Percentiles rank a stretch among this genome's conserved stretches.
phyloP scores from a whole-genome alignment of 495 filamentous ascomycete genomes.

The Tirmania nivea region DNA sequence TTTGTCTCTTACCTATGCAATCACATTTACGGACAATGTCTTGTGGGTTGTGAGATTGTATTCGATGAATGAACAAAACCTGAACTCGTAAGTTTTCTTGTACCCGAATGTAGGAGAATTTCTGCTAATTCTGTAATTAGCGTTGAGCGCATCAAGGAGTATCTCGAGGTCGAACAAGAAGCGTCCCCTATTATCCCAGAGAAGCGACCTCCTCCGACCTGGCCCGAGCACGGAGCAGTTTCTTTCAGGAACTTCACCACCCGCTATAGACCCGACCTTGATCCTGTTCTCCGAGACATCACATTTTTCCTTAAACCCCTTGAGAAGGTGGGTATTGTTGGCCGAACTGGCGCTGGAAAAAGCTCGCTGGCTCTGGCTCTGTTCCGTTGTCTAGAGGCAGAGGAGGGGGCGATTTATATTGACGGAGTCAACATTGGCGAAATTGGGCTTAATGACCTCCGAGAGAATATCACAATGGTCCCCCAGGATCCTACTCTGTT shows the following conservation, averaged over 20 bases:
- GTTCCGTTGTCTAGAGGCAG: conserved; percentile 92
- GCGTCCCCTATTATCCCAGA: conserved; percentile 57
- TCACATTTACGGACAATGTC: conserved; percentile 92
- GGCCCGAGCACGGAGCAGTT: conserved; percentile 71
- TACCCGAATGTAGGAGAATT: neutral
- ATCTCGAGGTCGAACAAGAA: conserved; percentile 91
- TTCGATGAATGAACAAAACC: conserved; percentile 89
- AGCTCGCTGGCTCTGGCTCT: conserved; percentile 85
- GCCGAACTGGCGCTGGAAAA: conserved; percentile 90
- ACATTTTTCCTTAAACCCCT: conserved; percentile 67
- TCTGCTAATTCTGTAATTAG: conserved; percentile 6
- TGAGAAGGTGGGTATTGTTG: conserved; percentile 94
- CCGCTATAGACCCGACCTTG: conserved; percentile 69
- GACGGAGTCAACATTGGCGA: conserved; percentile 72
- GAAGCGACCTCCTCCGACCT: conserved; percentile 50
- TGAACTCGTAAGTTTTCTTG: conserved; percentile 46
- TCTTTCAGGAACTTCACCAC: conserved; percentile 77
- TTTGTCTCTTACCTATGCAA: conserved; percentile 90
- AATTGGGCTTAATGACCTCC: conserved; percentile 78
- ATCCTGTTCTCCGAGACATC: conserved; percentile 61
- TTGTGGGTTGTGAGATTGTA: conserved; percentile 96
- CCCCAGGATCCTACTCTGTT: conserved; percentile 92
- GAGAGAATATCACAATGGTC: conserved; percentile 89
- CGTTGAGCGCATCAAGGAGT: conserved; percentile 95
- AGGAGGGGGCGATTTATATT: conserved; percentile 71